Evolutionary conservation across 441 rosid genomes (phyloP).

Genomic region (Gossypium davidsonii): DNA sequence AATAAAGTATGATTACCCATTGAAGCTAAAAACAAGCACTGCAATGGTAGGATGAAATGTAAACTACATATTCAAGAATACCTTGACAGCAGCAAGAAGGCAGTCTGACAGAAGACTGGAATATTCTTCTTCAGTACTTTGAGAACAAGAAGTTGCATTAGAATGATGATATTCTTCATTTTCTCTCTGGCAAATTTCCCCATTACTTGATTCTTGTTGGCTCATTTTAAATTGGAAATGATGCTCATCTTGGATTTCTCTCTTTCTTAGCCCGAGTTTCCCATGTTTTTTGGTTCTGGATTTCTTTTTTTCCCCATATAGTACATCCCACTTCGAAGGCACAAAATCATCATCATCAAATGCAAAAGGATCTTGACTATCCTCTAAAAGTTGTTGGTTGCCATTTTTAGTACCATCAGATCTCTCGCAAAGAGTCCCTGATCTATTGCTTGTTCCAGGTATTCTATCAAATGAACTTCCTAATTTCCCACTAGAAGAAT

Average conservation of each 20-base stretch:
- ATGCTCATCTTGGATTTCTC: constrained; percentile 30
- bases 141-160: constrained; percentile 31
- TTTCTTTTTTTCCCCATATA: constrained; percentile 44
- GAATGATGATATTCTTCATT: constrained; percentile 30
- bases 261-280: constrained; percentile 26
- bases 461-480: constrained; percentile 36
- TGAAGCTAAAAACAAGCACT: not conserved
- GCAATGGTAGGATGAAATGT: not conserved
- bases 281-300: constrained; percentile 32
- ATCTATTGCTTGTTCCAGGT: constrained; percentile 29
- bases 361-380: constrained; percentile 69
- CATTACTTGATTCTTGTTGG: constrained; percentile 43
- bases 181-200: constrained; percentile 30
- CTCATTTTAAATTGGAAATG: constrained; percentile 29
- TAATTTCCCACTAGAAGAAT: constrained; percentile 47
- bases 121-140: constrained; percentile 43
- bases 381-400: constrained; percentile 33
- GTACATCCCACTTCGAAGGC: constrained; percentile 70
- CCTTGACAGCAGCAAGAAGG: constrained; percentile 89
- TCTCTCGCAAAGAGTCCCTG: constrained; percentile 32
- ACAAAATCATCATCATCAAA: constrained; percentile 70
- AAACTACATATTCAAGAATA: constrained; percentile 16
- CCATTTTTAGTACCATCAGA: constrained; percentile 25
- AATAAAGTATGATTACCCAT: not conserved
- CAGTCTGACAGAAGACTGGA: constrained; percentile 63